Evolutionary conservation across 73 alveolate species (phyloP), one percentile per base, ranked within the genome.

Genomic region (Strombidium stylifer): DNA sequence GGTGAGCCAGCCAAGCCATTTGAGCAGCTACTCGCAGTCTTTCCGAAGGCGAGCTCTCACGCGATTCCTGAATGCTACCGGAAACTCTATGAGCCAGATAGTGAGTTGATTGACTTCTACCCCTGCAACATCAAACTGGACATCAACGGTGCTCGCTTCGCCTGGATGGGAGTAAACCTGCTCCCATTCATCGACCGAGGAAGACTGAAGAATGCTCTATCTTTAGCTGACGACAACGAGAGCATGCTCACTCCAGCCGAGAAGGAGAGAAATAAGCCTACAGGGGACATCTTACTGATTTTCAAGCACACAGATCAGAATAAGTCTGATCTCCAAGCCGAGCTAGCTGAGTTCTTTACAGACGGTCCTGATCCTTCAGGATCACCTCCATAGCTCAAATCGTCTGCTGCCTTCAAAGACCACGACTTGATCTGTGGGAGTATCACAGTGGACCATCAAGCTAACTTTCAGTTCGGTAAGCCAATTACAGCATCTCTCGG

Each of bases 101-200:
- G 97, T 10, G 98, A 94, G 49, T 91, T 96, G 23, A 84, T 89
- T 37, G 99, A 96, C 82, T 97, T 97, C 86, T 97, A 97, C 74
- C 99, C 99, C 0, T 81, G 67, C 18, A 90, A 92, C 82, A 87
- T 97, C 65, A 85, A 87, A 56, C 72, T 97, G 46, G 99, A 97
- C 78, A 68, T 94, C 49, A 96, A 96, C 66, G 99, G 99, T 28
- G 93, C 92, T 56, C 88, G 97, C 30, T 97, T 64, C 68, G 98
- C 98, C 35, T 95, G 99, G 99, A 94, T 92, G 98, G 99, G 98
- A 4, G 98, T 93, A 31, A 84, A 80, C 52, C 83, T 95, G 51
- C 72, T 95, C 36, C 99, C 99, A n/a, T 95, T 95, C 82, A 88
- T 95, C 19, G 98, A 93, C 49, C 92, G 82, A 54, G 73, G 87